phyloP scores from a whole-genome alignment of 2,329 filamentous ascomycete genomes.

The Neonectria neomacrospora region DNA sequence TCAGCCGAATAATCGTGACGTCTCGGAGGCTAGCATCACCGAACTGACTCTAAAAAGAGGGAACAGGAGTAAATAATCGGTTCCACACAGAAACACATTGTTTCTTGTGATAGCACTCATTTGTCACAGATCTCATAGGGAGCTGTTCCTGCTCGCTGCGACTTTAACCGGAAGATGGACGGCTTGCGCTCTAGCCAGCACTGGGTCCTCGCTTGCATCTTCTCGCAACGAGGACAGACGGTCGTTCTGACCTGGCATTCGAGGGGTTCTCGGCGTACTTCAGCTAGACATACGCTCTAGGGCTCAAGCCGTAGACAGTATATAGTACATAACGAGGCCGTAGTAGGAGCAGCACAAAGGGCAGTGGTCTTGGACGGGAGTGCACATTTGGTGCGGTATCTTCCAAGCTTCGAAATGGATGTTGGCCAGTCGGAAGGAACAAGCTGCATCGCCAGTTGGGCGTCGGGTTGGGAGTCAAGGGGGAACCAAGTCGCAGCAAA shows the following conservation, averaged over 20 bases:
- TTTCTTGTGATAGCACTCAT: neutral
- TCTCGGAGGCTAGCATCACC: neutral
- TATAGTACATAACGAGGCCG: neutral
- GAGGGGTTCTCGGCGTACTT: neutral
- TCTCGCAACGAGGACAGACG: neutral
- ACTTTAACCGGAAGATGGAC: neutral
- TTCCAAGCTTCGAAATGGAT: neutral
- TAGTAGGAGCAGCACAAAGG: neutral
- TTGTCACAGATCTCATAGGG: neutral
- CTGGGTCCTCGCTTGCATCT: neutral
- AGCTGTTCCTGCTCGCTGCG: neutral
- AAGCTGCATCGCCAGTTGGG: neutral
- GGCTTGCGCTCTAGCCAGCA: neutral
- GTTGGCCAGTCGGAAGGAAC: neutral
- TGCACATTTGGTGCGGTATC: neutral
- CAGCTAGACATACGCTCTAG: neutral
- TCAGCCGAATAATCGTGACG: neutral
- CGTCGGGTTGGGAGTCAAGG: neutral
- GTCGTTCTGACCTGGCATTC: neutral
- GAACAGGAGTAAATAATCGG: neutral
- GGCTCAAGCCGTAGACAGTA: neutral
- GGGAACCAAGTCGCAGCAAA: neutral
- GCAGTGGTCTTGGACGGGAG: neutral
- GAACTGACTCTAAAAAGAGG: neutral
- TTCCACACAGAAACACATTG: neutral